Base-by-base conservation (phyloP, 1,139 yeast species). In the Scheffersomyces illinoinensis region DNA sequence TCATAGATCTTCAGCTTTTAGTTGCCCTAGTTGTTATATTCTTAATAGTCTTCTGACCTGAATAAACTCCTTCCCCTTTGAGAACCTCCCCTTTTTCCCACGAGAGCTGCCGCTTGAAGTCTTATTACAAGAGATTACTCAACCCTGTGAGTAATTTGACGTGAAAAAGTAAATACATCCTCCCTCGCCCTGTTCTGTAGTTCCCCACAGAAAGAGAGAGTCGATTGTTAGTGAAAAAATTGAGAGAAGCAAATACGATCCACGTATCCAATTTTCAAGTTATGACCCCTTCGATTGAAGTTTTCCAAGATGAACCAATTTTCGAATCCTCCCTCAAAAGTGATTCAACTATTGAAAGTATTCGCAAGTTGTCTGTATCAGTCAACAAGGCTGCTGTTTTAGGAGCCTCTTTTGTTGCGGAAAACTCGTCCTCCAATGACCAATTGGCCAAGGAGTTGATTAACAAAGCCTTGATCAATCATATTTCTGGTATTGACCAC, bases 81-180 rank as follows among this genome's bases (percentile, higher is more conserved):
- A 52, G 54, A 56, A 50, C 51, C 55, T 50, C 53, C 53, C 53
- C 47, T 56, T 55, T 56, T 53, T 47, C 57, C 64, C 57, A 78
- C 83, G 83, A 78, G 83, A 78, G 83, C 82, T 78, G 83, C 83
- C 83, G 83, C 81, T 75, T 78, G 83, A 78, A 74, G 80, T 76
- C 68, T 64, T 55, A 63, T 66, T 61, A 57, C 60, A 58, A 58
- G 56, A 54, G 47, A 54, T 56, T 62, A 71, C 80, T 76, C 80
- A 39, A 55, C 51, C 52, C 58, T 61, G 79, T 75, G 80, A 76
- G 80, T 75, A 59, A 59, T 57, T 58, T 57, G 51, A 23, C 57
- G 57, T 47, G 49, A 50, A 51, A 53, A 52, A 53, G 24, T 50
- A 26, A 26, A 39, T 23, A 33, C 48, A 53, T 43, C 50, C 51